These are phyloP conservation scores for Microdochium paspali DNA, from an alignment of 2,329 filamentous ascomycete species.

Conservation along the genomic window DNA sequence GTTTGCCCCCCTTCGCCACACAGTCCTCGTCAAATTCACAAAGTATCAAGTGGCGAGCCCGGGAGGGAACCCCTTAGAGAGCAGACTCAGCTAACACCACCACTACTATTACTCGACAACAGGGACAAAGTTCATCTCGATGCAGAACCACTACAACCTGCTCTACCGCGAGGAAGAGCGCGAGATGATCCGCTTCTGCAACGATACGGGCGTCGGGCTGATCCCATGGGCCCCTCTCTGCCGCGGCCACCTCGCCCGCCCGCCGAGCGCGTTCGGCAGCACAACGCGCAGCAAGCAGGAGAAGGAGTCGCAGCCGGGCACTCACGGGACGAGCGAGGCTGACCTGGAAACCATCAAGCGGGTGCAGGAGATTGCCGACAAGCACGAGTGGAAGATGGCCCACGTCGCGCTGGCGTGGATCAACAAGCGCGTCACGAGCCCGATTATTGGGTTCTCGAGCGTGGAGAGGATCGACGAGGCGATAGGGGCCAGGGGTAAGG, in stretches of 20 bases:
- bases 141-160: conserved; percentile 53
- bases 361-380: conserved; percentile 48
- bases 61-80: too few relatives aligned
- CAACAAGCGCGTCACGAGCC: conserved; percentile 40
- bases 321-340: conserved; percentile 20
- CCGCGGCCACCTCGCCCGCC: conserved; percentile 25
- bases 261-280: conserved; percentile 18
- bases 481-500: conserved; percentile 32
- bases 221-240: conserved; percentile 30
- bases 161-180: conserved; percentile 54
- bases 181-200: conserved; percentile 33
- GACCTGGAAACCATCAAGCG: conserved; percentile 33
- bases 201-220: conserved; percentile 28
- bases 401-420: conserved; percentile 58
- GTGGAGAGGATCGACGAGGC: conserved; percentile 53
- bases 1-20: conserved; percentile 4
- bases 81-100: too few relatives aligned
- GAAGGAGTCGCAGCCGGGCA: conserved; percentile 21
- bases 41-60: too few relatives aligned
- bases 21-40: too few relatives aligned
- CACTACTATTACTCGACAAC: too few relatives aligned
- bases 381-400: conserved; percentile 48
- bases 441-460: conserved; percentile 53
- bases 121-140: conserved; percentile 51
- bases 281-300: conserved; percentile 24